Conservation (phyloP, 73 alveolate genomes). For the Diophrys sp. region DNA sequence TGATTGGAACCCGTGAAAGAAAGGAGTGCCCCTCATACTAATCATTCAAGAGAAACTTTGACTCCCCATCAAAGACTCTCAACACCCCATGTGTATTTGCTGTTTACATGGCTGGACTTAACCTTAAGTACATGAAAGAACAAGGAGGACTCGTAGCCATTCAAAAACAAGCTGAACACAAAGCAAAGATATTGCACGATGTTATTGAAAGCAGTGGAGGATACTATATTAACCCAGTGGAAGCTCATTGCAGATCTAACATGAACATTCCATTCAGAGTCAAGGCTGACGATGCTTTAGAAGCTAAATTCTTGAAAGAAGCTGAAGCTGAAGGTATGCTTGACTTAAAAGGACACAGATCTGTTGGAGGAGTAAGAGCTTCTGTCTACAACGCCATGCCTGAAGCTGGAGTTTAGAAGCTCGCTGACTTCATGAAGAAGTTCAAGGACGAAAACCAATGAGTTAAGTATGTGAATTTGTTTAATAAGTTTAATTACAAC, state of each 20-base stretch:
- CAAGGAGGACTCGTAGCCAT: conserved; percentile 60
- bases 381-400: conserved; percentile 87
- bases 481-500: too few species aligned
- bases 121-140: conserved; percentile 67
- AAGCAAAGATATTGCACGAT: conserved; percentile 53
- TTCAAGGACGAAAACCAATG: conserved; percentile 47
- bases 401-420: conserved; percentile 75
- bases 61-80: conserved; percentile 66
- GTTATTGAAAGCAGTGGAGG: conserved; percentile 62
- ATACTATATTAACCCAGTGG: conserved; percentile 65
- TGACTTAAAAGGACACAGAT: conserved; percentile 70
- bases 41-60: conserved; percentile 56
- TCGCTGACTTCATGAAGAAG: conserved; percentile 73
- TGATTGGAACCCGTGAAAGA: conserved; percentile 46
- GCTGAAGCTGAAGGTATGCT: conserved; percentile 52
- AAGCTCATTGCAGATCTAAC: conserved; percentile 61
- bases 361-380: conserved; percentile 86
- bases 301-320: conserved; percentile 72
- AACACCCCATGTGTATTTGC: conserved; percentile 74
- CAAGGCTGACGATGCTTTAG: conserved; percentile 65
- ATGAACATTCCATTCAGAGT: conserved; percentile 72
- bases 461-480: too few species aligned
- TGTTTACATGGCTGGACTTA: conserved; percentile 67
- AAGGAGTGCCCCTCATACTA: conserved; percentile 58
- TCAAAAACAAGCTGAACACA: conserved; percentile 53